Evolutionary conservation across 169 alveolate species (phyloP), one percentile per base, ranked within the genome.

Genomic region (Babesia divergens): DNA sequence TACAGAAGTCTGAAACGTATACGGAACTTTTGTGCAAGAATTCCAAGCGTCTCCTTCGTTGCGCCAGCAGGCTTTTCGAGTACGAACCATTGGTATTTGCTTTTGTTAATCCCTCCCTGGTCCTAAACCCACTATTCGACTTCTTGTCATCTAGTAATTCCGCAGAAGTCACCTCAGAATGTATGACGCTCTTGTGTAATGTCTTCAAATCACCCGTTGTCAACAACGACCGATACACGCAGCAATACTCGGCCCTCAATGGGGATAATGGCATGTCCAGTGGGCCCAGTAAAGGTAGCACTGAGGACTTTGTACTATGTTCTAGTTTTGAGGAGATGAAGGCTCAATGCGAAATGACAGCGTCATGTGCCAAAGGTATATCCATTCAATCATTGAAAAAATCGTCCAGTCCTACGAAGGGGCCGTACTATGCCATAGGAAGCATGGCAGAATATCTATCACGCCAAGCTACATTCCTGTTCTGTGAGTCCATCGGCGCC

Each of bases 151-250:
- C 9, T 34, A 51, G 72, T 6, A 42, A 20, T 13, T 2, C n/a
- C n/a, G 81, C 24, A 18, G 28, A 11, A 34, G 52, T 77, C 26
- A 74, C 52, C 52, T 24, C 46, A 24, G 44, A 58, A 34, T 77
- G 82, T 44, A 37, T 77, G 67, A 32, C 20, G 16, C 35, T 77
- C 16, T 26, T 77, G 56, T 37, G 38, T 28, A 44, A 22, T n/a
- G 43, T 54, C 3, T 77, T 77, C 54, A 67, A 38, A 42, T 77
- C 86, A 6, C 68, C 72, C 24, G 51, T 66, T 38, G 37, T 77
- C 32, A 77, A 77, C 72, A 65, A 77, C 44, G 86, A 77, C 4
- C 54, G 70, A 40, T 77, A 68, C 66, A 35, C 38, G 74, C 31
- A 53, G 16, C 59, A 44, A 20, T 66, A 20, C 44, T 54, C 42